Evolutionary conservation across 2,329 filamentous ascomycete genomes (phyloP).

Genomic region (Ascochyta fabae): DNA sequence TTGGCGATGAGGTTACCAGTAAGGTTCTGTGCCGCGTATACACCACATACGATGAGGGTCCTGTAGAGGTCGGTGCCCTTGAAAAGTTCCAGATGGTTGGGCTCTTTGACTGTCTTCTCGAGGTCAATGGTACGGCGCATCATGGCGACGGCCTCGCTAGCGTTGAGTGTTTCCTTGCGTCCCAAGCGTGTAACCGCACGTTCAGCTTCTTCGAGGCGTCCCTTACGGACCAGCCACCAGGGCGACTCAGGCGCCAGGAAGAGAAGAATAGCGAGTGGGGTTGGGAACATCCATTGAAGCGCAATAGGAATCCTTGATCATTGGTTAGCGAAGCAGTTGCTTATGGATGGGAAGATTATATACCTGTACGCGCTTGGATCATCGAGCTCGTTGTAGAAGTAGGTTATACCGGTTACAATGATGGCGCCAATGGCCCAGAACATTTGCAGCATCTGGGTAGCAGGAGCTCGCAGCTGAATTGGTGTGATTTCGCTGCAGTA

Average conservation of each 20-base stretch:
- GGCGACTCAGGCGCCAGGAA: slow-evolving; percentile 62
- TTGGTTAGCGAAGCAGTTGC: slow-evolving; percentile 14
- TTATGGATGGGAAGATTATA: neutral
- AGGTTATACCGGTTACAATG: slow-evolving; percentile 65
- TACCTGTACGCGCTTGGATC: slow-evolving; percentile 30
- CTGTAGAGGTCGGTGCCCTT: slow-evolving; percentile 63
- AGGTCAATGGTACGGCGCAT: slow-evolving; percentile 65
- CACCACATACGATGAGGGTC: slow-evolving; percentile 62
- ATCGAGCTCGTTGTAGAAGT: slow-evolving; percentile 54
- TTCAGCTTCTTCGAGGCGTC: slow-evolving; percentile 51
- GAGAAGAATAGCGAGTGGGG: slow-evolving; percentile 53
- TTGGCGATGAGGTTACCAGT: slow-evolving; percentile 69
- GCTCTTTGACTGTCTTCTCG: slow-evolving; percentile 57
- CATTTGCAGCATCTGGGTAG: slow-evolving; percentile 70
- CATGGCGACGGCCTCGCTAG: slow-evolving; percentile 61
- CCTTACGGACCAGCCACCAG: slow-evolving; percentile 57
- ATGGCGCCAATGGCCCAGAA: slow-evolving; percentile 69
- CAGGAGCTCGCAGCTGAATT: slow-evolving; percentile 62
- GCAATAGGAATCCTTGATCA: slow-evolving; percentile 36
- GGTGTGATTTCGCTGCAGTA: slow-evolving; percentile 69
- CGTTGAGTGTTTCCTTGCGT: slow-evolving; percentile 51
- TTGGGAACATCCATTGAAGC: slow-evolving; percentile 56
- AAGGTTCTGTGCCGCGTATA: slow-evolving; percentile 67
- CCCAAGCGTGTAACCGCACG: slow-evolving; percentile 58
- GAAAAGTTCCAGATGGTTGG: slow-evolving; percentile 60